These are phyloP conservation scores for Annulohypoxylon moriforme DNA, from an alignment of 495 filamentous ascomycete genomes.

Conservation along the genomic window DNA sequence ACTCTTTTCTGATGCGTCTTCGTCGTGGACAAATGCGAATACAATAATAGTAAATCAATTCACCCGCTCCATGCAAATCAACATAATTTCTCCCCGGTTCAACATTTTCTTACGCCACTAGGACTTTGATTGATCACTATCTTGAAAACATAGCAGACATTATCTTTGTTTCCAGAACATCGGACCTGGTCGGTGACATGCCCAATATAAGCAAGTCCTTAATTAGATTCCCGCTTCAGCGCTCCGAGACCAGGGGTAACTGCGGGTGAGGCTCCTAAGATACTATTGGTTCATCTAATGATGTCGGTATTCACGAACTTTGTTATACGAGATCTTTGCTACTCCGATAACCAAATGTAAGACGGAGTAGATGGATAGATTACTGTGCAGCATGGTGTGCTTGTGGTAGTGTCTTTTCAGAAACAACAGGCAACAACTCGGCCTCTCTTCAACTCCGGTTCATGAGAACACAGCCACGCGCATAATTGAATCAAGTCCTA, in stretches of 20 bases:
- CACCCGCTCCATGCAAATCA: too few relatives aligned
- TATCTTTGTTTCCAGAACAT: conserved; percentile 2
- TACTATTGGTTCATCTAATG: neutral
- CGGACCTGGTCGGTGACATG: neutral
- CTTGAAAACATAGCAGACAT: neutral
- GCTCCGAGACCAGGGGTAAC: neutral
- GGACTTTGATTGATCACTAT: neutral
- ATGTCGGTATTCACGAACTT: neutral
- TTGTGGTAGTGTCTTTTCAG: neutral
- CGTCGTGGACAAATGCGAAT: neutral
- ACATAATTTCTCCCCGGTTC: neutral
- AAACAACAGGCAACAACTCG: neutral
- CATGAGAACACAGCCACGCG: neutral
- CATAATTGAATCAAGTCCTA: neutral
- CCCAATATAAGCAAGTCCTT: conserved; percentile 4
- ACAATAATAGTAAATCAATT: too few relatives aligned
- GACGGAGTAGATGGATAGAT: neutral
- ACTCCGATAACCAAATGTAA: neutral
- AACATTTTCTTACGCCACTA: neutral
- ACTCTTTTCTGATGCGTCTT: neutral
- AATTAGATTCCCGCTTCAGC: neutral
- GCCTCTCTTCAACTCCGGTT: neutral
- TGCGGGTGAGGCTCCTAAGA: neutral
- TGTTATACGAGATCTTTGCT: neutral
- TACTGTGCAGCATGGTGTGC: neutral